Evolutionary conservation across 2,329 filamentous ascomycete species (phyloP), one percentile per base, ranked within the genome.

Genomic region (Ceratocystis huliohia): DNA sequence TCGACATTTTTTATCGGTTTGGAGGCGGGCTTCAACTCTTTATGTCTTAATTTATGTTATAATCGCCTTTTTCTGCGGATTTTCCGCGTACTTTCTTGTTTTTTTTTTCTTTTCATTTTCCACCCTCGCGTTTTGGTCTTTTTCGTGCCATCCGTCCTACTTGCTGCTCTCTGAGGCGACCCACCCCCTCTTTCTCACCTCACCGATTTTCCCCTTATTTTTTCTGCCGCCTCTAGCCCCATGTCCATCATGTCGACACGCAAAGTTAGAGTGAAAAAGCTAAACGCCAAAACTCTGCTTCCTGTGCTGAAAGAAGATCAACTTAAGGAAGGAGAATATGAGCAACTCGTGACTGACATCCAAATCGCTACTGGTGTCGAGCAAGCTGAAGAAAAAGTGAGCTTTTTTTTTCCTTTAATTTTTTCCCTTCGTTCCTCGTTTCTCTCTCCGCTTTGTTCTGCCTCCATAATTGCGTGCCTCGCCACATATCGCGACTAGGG

Each of bases 331-430:
- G 84, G 82, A 73, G 85, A 91, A 77, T 96, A 96, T 76, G 90
- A 96, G 78, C 84, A 89, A 73, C 86, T 93, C 75, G 88, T 88
- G 72, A 88, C 88, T 75, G 83, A 89, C 84, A 80, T 85, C 82
- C 78, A 90, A 87, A 91, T 96, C 75, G 91, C 94, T 75, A 96
- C 92, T 71, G 94, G 94, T 77, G 94, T 99, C 72, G 94, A 99
- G 78, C 92, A 96, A 75, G 89, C 87, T 70, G 94, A 99, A 79
- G 92, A 97, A 84, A 93, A 93, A 80, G 94, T 96, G 78, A 85
- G 91, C 89, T 70, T 70, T 71, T 72, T 71, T 63, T 69, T 62
- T 68, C 56, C 63, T 37, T 28, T 44, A 37, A 6, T 57, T 65
- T 13, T 53, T 56, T 65, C 69, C 69, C 71, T 45, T 41, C 4